phyloP scores from a whole-genome alignment of 805 yeast species.

The Candida vartiovaarae region DNA sequence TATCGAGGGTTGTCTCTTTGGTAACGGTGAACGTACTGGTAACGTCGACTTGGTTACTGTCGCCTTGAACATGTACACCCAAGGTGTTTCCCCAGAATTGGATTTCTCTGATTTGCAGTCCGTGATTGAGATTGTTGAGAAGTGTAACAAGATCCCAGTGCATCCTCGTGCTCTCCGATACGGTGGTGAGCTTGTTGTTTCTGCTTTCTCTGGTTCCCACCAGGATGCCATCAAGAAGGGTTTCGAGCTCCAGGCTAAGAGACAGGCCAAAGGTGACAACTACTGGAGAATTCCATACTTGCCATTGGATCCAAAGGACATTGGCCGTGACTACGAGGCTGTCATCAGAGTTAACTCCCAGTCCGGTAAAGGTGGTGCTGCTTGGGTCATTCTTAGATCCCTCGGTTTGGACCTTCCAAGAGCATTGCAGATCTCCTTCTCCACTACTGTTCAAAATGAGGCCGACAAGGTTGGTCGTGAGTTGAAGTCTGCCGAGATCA shows the following conservation, averaged over 20 bases:
- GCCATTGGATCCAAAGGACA: conserved; percentile 76
- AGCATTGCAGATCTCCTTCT: conserved; percentile 60
- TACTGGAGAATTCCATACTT: conserved; percentile 70
- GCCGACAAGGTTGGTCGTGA: conserved; percentile 69
- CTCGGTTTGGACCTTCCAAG: conserved; percentile 72
- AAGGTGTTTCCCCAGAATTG: conserved; percentile 64
- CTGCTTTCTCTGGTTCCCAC: conserved; percentile 72
- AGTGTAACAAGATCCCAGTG: conserved; percentile 70
- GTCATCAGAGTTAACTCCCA: conserved; percentile 80
- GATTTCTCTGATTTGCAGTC: conserved; percentile 66
- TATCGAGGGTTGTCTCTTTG: conserved; percentile 77
- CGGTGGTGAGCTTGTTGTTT: conserved; percentile 71
- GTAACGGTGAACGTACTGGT: conserved; percentile 84
- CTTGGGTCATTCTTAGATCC: conserved; percentile 69
- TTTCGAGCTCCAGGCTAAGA: conserved; percentile 44
- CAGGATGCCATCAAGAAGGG: conserved; percentile 70
- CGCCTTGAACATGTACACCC: conserved; percentile 72
- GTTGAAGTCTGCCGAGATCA: conserved; percentile 60
- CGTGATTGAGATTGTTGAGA: conserved; percentile 62
- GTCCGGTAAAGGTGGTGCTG: conserved; percentile 87
- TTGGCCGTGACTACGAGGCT: conserved; percentile 76
- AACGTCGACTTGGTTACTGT: conserved; percentile 72
- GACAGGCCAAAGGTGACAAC: conserved; percentile 40
- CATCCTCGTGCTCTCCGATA: conserved; percentile 75
- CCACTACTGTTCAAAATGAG: conserved; percentile 51